Evolutionary conservation across 345 rosid genomes (phyloP), one percentile per base, ranked within the genome.

Genomic region (Arabidopsis arenosa): DNA sequence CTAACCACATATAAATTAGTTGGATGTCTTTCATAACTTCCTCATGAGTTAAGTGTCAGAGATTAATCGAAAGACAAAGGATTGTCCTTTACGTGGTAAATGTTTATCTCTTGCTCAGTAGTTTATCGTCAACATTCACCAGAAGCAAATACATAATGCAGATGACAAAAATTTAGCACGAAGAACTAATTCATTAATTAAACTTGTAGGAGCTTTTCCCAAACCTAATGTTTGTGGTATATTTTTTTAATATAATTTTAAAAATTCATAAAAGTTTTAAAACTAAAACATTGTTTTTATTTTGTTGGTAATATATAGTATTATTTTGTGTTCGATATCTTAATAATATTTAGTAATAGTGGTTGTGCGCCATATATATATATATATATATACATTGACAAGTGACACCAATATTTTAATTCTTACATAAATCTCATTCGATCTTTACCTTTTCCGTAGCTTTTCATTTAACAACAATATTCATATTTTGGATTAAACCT

Each of bases 391-490:
- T 23, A 23, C 26, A 7, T 15, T 45, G 39, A 45, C 68, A 64
- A 30, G 63, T 68, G 63, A 8, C 26, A 53, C 21, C 30, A 13
- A 39, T 66, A 52, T 67, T 66, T 69, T 56, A 48, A 6, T 49
- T 39, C 39, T 8, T 17, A 51, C 62, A 72, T 11, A 61, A 47
- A 52, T 3, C 43, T 63, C 53, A 73, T 63, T 73, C 35, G 40
- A 64, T 51, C 15, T 7, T 32, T 48, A 60, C 74, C 56, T 48
- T 45, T 9, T 12, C 6, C 56, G 4, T 60, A 70, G 47, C 62
- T 32, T 80, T 63, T 53, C 32, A 44, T 59, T 65, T 23, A 35
- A 56, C 51, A 74, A 54, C 55, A 65, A 36, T 66, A 52, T 45
- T 11, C 49, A 43, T 58, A 51, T 66, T 66, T 69, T 40, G 40